phyloP scores from a whole-genome alignment of 2,329 filamentous ascomycete genomes.

The Harringtonia aguacate region DNA sequence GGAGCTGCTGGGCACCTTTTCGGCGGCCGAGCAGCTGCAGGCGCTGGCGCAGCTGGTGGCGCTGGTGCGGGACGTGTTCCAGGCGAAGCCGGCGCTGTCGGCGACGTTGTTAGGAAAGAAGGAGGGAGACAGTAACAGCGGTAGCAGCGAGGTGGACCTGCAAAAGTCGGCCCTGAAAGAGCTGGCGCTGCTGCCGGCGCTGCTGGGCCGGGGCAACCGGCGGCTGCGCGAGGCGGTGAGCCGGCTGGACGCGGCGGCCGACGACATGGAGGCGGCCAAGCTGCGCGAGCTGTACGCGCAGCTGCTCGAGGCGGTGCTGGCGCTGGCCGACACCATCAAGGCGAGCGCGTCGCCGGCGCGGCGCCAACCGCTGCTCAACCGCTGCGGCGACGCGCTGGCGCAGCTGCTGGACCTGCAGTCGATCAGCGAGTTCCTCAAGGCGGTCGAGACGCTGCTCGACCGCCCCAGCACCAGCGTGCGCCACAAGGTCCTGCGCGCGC shows the following conservation, averaged over 20 bases:
- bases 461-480: conserved; percentile 65
- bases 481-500: conserved; percentile 67
- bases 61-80: conserved; percentile 64
- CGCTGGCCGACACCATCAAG: conserved; percentile 55
- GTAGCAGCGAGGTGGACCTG: conserved; percentile 29
- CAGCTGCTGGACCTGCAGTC: conserved; percentile 77
- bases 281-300: conserved; percentile 58
- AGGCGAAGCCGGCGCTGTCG: conserved; percentile 63
- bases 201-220: conserved; percentile 48
- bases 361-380: conserved; percentile 32
- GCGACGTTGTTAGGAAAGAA: conserved; percentile 55
- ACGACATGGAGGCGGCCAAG: conserved; percentile 56
- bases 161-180: conserved; percentile 42
- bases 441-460: conserved; percentile 71
- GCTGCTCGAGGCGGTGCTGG: conserved; percentile 54
- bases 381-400: conserved; percentile 61
- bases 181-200: conserved; percentile 44
- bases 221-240: conserved; percentile 45
- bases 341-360: conserved; percentile 7
- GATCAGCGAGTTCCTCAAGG: conserved; percentile 79
- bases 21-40: conserved; percentile 64
- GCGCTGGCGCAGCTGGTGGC: conserved; percentile 68
- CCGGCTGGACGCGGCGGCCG: conserved; percentile 46
- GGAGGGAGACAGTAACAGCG: conserved; percentile 22
- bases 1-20: conserved; percentile 63